Evolutionary conservation across 352 stramenopile genomes (phyloP).

Genomic region (Phytophthora pistaciae): DNA sequence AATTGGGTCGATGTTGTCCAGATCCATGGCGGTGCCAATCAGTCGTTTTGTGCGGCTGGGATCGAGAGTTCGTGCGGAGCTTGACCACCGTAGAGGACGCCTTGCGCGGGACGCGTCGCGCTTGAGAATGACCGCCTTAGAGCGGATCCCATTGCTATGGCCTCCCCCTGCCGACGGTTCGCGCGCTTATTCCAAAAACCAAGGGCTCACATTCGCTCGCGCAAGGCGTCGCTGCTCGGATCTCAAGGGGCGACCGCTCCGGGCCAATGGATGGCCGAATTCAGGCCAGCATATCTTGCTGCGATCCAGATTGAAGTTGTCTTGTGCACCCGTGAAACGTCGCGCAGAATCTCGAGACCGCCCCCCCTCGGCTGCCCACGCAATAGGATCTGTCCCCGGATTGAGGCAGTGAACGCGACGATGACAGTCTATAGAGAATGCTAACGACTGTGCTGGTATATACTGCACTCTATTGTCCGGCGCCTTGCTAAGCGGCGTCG

Average conservation of each 20-base stretch:
- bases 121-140: constrained; percentile 30
- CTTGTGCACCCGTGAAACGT: constrained; percentile 19
- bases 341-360: constrained; percentile 4
- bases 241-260: constrained; percentile 7
- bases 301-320: constrained; percentile 15
- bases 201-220: constrained; percentile 20
- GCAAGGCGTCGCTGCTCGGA: constrained; percentile 1
- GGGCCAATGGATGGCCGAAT: constrained; percentile 1
- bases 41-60: constrained; percentile 4
- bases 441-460: neutral
- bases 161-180: constrained; percentile 22
- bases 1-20: constrained; percentile 44
- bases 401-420: neutral
- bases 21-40: constrained; percentile 32
- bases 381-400: neutral
- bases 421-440: neutral
- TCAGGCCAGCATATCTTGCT: constrained; percentile 5
- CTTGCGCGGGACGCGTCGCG: constrained; percentile 28
- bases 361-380: neutral
- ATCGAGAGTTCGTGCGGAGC: constrained; percentile 6
- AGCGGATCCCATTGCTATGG: constrained; percentile 26
- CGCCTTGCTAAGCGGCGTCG: neutral
- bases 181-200: constrained; percentile 32
- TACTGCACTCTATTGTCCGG: neutral
- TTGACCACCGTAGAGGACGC: neutral